Conservation (phyloP, 2,329 filamentous ascomycete species). For the Macrophomina tecta region DNA sequence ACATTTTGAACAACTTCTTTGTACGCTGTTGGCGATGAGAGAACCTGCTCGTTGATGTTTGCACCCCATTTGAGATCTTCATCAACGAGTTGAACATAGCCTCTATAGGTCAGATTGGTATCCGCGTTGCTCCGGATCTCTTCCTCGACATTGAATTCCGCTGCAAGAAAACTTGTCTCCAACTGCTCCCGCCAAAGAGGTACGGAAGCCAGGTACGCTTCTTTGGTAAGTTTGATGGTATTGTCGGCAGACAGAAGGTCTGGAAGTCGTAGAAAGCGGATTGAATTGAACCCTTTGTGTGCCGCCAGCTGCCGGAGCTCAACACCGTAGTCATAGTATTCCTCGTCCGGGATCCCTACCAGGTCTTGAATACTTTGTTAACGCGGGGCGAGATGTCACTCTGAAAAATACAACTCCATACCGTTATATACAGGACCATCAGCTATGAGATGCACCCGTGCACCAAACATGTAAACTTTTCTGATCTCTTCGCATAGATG, state of each 20-base stretch:
- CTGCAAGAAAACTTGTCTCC: not conserved
- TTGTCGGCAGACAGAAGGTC: not conserved
- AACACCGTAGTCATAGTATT: not conserved
- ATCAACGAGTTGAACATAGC: not conserved
- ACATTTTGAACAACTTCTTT: not conserved
- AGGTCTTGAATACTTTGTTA: not conserved
- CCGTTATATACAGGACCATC: constrained; percentile 24
- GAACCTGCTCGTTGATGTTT: not conserved
- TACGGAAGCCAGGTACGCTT: not conserved
- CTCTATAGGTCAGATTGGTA: not conserved
- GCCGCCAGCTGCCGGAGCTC: not conserved
- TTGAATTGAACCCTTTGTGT: not conserved
- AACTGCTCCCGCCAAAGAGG: not conserved
- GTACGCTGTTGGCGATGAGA: not conserved
- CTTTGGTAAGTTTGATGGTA: not conserved
- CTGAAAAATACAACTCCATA: not conserved
- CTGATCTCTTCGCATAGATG: constrained; percentile 12
- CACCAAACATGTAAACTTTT: constrained; percentile 10
- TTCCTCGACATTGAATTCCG: not conserved
- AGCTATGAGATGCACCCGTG: constrained; percentile 6
- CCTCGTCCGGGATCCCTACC: not conserved
- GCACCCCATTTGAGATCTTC: constrained; percentile 1
- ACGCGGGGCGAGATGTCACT: not conserved
- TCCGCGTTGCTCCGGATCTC: not conserved
- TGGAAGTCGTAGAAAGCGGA: not conserved